Evolutionary conservation across 2,329 filamentous ascomycete genomes (phyloP).

Genomic region (Pestalotiopsis fici): DNA sequence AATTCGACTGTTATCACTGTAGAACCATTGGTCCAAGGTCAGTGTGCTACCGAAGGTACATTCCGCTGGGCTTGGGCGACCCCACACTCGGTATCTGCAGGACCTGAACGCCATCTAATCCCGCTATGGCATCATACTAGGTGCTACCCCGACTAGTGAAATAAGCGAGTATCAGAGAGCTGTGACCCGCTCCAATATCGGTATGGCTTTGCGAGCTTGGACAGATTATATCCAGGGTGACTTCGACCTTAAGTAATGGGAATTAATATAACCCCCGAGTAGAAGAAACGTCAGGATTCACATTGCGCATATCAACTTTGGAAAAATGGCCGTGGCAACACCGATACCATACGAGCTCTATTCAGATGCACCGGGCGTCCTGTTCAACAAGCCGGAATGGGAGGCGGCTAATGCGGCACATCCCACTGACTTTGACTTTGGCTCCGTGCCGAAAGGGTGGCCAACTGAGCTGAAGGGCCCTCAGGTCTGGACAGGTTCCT

Average conservation of each 20-base stretch:
- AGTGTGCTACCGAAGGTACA: background rate
- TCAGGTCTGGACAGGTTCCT: background rate
- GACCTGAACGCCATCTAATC: background rate
- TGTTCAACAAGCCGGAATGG: slow-evolving; percentile 2
- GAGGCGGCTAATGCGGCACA: background rate
- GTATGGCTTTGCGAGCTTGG: background rate
- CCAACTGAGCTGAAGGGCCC: background rate
- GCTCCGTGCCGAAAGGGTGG: background rate
- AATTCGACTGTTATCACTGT: background rate
- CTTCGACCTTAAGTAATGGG: background rate
- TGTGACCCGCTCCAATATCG: background rate
- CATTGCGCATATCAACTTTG: background rate
- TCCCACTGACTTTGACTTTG: background rate
- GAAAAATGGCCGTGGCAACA: background rate
- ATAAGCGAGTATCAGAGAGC: background rate
- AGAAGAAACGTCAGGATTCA: background rate
- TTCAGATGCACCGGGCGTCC: background rate
- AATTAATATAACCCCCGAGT: background rate
- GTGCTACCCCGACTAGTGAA: background rate
- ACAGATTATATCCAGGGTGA: background rate
- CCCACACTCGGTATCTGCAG: background rate
- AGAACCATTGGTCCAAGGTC: background rate
- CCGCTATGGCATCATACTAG: background rate
- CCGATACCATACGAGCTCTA: background rate
- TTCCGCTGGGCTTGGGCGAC: background rate